Evolutionary conservation across 257 asterid species (phyloP).

Genomic region (Handroanthus guayacan): DNA sequence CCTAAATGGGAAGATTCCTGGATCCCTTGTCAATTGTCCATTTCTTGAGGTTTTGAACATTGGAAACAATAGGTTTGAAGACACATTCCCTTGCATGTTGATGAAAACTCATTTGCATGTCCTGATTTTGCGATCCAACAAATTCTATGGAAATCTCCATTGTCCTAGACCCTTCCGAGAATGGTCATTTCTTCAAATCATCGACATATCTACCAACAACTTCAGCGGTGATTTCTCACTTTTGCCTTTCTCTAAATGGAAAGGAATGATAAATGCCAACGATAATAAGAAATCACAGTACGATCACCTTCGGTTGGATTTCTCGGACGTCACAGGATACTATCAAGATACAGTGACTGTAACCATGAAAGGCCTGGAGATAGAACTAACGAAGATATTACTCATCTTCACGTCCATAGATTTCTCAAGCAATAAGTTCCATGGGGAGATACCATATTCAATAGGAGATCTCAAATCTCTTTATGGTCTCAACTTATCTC

Average conservation of each 20-base stretch:
- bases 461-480: constrained; percentile 36
- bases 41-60: constrained; percentile 52
- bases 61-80: constrained; percentile 48
- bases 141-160: constrained; percentile 38
- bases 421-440: constrained; percentile 42
- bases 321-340: neutral
- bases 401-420: constrained; percentile 39
- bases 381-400: constrained; percentile 45
- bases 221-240: constrained; percentile 33
- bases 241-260: constrained; percentile 23
- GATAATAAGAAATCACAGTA: neutral
- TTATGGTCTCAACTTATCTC: constrained; percentile 39
- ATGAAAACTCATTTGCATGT: constrained; percentile 34
- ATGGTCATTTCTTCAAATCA: constrained; percentile 40
- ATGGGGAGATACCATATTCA: constrained; percentile 30
- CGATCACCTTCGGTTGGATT: constrained; percentile 27
- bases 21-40: constrained; percentile 45
- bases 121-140: constrained; percentile 45
- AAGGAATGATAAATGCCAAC: constrained; percentile 38
- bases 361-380: constrained; percentile 47
- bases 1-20: constrained; percentile 50
- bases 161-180: constrained; percentile 23
- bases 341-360: constrained; percentile 43
- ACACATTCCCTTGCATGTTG: constrained; percentile 52
- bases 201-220: constrained; percentile 38